A percentile compares a stretch with the other conserved stretches of the same genome.
Conservation (phyloP, 2,329 filamentous ascomycete genomes). For the Colletotrichum trifolii region DNA sequence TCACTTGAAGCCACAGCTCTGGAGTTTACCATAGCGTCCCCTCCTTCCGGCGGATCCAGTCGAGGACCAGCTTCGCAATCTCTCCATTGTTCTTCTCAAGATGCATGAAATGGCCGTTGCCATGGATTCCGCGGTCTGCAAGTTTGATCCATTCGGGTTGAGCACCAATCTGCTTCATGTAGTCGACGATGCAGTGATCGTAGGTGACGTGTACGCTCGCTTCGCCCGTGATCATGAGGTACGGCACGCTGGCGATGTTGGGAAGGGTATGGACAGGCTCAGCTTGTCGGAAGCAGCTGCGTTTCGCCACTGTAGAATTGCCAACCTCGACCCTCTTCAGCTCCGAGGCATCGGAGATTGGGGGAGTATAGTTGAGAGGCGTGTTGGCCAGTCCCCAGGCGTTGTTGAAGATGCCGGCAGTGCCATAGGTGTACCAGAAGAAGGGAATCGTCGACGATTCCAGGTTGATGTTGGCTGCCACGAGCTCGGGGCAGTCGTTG, state of each 20-base stretch:
- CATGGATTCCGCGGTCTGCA: constrained; percentile 54
- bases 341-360: constrained; percentile 31
- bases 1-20: neutral
- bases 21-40: neutral
- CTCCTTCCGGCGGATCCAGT: constrained; percentile 47
- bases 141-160: constrained; percentile 56
- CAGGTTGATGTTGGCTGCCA: constrained; percentile 42
- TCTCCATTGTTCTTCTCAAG: constrained; percentile 62
- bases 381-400: constrained; percentile 54
- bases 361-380: constrained; percentile 54
- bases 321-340: constrained; percentile 29
- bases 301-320: constrained; percentile 17
- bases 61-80: constrained; percentile 50
- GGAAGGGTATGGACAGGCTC: constrained; percentile 50
- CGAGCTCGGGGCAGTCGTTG: constrained; percentile 41
- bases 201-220: constrained; percentile 64
- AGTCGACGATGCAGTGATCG: constrained; percentile 65
- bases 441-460: constrained; percentile 43
- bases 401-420: constrained; percentile 38
- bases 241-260: constrained; percentile 59
- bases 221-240: constrained; percentile 62
- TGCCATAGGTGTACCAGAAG: constrained; percentile 38
- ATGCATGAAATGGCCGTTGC: constrained; percentile 67
- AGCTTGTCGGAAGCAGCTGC: constrained; percentile 20
- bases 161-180: constrained; percentile 63